These are phyloP conservation scores for Xerophyta viscosa DNA, from an alignment of 106 monocot genomes.

Conservation along the genomic window DNA sequence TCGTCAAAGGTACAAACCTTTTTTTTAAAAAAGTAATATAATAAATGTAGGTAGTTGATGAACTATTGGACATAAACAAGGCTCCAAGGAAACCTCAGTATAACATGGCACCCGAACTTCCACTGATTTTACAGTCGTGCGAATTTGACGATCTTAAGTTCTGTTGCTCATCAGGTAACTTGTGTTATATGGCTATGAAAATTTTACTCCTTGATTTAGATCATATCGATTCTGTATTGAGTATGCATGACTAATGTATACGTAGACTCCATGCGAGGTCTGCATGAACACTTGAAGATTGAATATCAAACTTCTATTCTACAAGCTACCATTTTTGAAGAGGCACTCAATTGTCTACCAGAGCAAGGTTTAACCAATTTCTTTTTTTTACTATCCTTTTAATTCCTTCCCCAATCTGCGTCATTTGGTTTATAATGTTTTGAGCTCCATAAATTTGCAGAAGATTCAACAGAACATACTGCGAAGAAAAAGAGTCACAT, in stretches of 20 bases:
- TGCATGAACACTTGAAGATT: slow-evolving; percentile 53
- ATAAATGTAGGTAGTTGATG: slow-evolving; percentile 61
- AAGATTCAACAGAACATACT: slow-evolving; percentile 15
- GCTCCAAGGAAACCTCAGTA: slow-evolving; percentile 93
- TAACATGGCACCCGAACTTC: slow-evolving; percentile 78
- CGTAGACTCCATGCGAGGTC: slow-evolving; percentile 43
- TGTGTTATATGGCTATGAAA: background rate
- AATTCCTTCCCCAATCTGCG: background rate
- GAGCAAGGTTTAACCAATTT: slow-evolving; percentile 12
- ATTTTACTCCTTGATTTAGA: background rate
- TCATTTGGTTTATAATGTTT: background rate
- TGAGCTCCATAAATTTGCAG: slow-evolving; percentile 21
- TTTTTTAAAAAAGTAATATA: too few relatives aligned
- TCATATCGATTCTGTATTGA: background rate
- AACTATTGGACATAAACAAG: slow-evolving; percentile 57
- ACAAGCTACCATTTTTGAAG: slow-evolving; percentile 65
- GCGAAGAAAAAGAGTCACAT: slow-evolving; percentile 58
- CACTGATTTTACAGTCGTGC: slow-evolving; percentile 68
- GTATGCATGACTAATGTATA: background rate
- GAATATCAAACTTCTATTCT: slow-evolving; percentile 45
- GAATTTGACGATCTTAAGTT: slow-evolving; percentile 70
- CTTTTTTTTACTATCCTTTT: background rate
- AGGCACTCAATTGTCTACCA: slow-evolving; percentile 51
- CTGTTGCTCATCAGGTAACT: slow-evolving; percentile 76
- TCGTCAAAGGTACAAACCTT: too few relatives aligned